Conservation (phyloP, 2,329 filamentous ascomycete species). For the Paraconiothyrium brasiliense region DNA sequence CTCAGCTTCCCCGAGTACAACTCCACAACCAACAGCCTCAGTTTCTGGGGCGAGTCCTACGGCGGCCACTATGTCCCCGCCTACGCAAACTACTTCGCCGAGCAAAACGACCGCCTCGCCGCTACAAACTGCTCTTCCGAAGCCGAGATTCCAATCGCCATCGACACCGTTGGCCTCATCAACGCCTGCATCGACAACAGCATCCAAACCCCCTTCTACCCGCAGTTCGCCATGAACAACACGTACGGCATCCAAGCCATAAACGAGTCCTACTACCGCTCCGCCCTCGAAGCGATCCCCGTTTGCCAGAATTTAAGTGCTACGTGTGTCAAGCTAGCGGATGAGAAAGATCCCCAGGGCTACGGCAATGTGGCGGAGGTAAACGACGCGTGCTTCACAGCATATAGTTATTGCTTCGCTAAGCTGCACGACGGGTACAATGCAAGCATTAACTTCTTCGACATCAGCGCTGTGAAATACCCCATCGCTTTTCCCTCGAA, state of each 20-base stretch:
- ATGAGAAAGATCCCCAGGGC: slow-evolving; percentile 59
- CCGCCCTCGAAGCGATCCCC: slow-evolving; percentile 48
- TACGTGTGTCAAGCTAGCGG: slow-evolving; percentile 57
- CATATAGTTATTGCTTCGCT: slow-evolving; percentile 53
- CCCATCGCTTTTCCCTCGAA: slow-evolving; percentile 21
- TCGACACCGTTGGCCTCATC: slow-evolving; percentile 63
- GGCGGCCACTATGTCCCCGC: slow-evolving; percentile 65
- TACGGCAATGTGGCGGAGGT: slow-evolving; percentile 38
- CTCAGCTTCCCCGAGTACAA: slow-evolving; percentile 65
- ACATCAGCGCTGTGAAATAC: slow-evolving; percentile 56
- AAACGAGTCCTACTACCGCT: slow-evolving; percentile 55
- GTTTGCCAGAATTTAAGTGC: slow-evolving; percentile 63
- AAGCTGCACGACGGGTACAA: slow-evolving; percentile 55
- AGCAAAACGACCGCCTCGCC: slow-evolving; percentile 62
- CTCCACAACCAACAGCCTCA: slow-evolving; percentile 63
- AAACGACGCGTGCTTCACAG: slow-evolving; percentile 51
- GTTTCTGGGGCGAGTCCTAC: slow-evolving; percentile 59
- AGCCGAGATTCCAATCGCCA: slow-evolving; percentile 40
- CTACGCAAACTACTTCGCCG: slow-evolving; percentile 63
- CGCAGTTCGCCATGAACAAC: slow-evolving; percentile 63
- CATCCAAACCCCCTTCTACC: slow-evolving; percentile 55
- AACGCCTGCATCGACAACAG: slow-evolving; percentile 63
- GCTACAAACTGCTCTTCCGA: slow-evolving; percentile 33
- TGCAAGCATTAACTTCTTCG: slow-evolving; percentile 59
- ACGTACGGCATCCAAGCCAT: slow-evolving; percentile 63